These are phyloP conservation scores for Chrysoporthe cubensis DNA, from an alignment of 2,329 filamentous ascomycete species.

Conservation along the genomic window DNA sequence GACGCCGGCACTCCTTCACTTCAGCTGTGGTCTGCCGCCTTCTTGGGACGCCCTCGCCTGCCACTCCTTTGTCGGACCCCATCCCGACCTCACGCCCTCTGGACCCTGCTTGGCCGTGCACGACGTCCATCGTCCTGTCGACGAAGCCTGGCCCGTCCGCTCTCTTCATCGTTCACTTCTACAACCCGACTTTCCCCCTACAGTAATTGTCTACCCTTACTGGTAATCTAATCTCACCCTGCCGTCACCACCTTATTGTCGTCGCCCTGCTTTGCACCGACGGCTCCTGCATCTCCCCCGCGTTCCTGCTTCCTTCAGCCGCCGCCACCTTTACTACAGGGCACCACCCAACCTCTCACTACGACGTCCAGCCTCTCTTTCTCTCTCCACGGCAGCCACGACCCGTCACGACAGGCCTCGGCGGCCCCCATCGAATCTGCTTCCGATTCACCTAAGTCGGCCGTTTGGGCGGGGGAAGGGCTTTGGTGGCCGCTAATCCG, in stretches of 20 bases:
- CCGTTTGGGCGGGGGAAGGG: not conserved
- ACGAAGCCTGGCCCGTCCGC: not conserved
- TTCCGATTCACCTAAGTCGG: not conserved
- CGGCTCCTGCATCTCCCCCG: slow-evolving; percentile 17
- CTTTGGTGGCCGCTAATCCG: not conserved
- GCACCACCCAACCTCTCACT: slow-evolving; percentile 20
- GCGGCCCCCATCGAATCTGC: slow-evolving; percentile 11
- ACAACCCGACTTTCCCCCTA: not conserved
- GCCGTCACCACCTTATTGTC: slow-evolving; percentile 4
- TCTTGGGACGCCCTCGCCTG: slow-evolving; percentile 21
- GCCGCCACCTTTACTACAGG: slow-evolving; percentile 17
- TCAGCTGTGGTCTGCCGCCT: slow-evolving; percentile 4
- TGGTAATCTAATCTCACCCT: slow-evolving; percentile 6
- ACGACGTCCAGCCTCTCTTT: slow-evolving; percentile 5
- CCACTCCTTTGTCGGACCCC: slow-evolving; percentile 19
- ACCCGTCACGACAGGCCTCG: slow-evolving; percentile 12
- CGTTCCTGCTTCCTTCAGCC: slow-evolving; percentile 16
- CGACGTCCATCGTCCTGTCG: slow-evolving; percentile 7
- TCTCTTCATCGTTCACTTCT: slow-evolving; percentile 2
- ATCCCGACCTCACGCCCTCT: slow-evolving; percentile 6
- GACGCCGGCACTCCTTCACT: not conserved
- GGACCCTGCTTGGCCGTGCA: slow-evolving; percentile 17
- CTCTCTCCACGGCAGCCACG: slow-evolving; percentile 20
- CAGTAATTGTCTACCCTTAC: slow-evolving; percentile 11
- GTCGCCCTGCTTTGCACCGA: slow-evolving; percentile 25